Percentiles rank a stretch among this genome's conserved stretches.
Conservation (phyloP, 2,329 filamentous ascomycete genomes). For the Rutstroemia sp. region DNA sequence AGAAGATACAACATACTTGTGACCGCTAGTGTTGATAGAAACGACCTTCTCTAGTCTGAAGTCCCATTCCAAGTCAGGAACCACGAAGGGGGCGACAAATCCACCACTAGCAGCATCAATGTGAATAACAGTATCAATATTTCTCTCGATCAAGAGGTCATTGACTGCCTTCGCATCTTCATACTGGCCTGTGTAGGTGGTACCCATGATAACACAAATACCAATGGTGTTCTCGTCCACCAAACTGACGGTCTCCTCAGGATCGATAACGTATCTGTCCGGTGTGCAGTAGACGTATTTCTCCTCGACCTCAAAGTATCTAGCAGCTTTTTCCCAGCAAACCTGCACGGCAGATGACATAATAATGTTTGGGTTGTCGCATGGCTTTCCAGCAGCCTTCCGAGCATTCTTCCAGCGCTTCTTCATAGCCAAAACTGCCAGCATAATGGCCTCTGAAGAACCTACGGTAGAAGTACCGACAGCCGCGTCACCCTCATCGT, state of each 20-base stretch:
- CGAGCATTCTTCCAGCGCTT: constrained; percentile 86
- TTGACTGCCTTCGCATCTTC: constrained; percentile 92
- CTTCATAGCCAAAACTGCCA: constrained; percentile 86
- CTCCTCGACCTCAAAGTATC: constrained; percentile 92
- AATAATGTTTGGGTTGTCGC: constrained; percentile 78
- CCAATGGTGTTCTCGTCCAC: constrained; percentile 73
- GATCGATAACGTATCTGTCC: constrained; percentile 57
- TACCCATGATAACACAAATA: constrained; percentile 85
- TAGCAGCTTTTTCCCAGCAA: constrained; percentile 88
- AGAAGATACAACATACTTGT: constrained; percentile 56
- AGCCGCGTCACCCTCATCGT: constrained; percentile 49
- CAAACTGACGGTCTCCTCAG: constrained; percentile 50
- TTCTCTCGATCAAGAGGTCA: constrained; percentile 68
- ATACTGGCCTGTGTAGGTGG: constrained; percentile 93
- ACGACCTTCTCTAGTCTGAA: constrained; percentile 84
- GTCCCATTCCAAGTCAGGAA: constrained; percentile 81
- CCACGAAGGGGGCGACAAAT: constrained; percentile 87
- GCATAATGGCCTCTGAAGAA: constrained; percentile 83
- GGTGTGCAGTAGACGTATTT: constrained; percentile 62
- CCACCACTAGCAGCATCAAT: constrained; percentile 89
- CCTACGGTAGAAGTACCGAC: constrained; percentile 87
- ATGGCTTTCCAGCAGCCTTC: constrained; percentile 73
- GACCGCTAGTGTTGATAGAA: constrained; percentile 89
- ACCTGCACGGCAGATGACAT: constrained; percentile 97
- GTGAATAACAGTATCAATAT: constrained; percentile 79